phyloP scores from a whole-genome alignment of 176 grass and related monocot genomes.

The Zizania latifolia region DNA sequence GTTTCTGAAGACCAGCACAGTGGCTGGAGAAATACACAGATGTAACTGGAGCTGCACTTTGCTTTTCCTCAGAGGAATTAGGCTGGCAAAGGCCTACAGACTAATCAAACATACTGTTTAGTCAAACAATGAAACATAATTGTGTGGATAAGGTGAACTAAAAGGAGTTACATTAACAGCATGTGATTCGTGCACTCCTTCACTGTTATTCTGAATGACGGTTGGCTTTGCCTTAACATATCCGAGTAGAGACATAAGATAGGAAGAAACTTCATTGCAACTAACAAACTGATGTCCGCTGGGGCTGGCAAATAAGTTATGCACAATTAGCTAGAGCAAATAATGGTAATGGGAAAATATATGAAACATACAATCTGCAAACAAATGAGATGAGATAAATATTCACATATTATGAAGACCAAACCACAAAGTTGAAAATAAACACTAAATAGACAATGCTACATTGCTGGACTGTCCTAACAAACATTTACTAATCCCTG shows the following conservation, averaged over 20 bases:
- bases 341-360: background rate
- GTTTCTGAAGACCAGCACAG: conserved; percentile 26
- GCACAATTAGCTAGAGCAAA: conserved; percentile 19
- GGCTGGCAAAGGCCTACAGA: conserved; percentile 39
- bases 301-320: conserved; percentile 56
- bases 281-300: conserved; percentile 83
- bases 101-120: conserved; percentile 35
- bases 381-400: background rate
- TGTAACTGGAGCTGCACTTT: conserved; percentile 19
- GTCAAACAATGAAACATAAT: conserved; percentile 6
- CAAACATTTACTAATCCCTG: conserved; percentile 2
- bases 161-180: conserved; percentile 54
- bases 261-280: conserved; percentile 84
- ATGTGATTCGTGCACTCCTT: conserved; percentile 27
- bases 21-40: conserved; percentile 26
- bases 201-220: conserved; percentile 27
- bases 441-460: conserved; percentile 8
- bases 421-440: background rate
- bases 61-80: conserved; percentile 35
- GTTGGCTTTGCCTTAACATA: conserved; percentile 36
- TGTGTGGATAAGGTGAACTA: conserved; percentile 1
- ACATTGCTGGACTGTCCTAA: background rate
- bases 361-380: background rate
- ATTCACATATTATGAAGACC: conserved; percentile 1
- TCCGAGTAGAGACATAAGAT: conserved; percentile 77